Evolutionary conservation across 129 eudicot genomes (phyloP).

Genomic region (Flaveria ramosissima): DNA sequence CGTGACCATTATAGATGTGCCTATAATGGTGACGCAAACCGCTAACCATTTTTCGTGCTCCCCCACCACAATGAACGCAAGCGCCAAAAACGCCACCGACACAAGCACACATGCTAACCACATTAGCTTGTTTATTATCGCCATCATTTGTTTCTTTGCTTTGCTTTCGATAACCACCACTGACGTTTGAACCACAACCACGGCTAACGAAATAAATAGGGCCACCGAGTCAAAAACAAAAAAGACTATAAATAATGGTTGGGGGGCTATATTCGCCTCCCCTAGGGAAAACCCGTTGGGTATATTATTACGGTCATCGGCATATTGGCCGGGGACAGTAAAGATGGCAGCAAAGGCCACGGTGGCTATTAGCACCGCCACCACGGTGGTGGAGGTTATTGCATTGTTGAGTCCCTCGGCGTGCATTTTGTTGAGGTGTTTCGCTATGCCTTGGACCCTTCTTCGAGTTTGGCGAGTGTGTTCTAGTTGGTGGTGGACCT

Average conservation of each 20-base stretch:
- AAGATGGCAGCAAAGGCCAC: slow-evolving; percentile 97
- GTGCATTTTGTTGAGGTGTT: slow-evolving; percentile 86
- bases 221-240: slow-evolving; percentile 60
- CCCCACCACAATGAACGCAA: slow-evolving; percentile 62
- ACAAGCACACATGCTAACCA: slow-evolving; percentile 63
- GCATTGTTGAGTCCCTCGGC: slow-evolving; percentile 94
- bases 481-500: slow-evolving; percentile 84
- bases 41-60: slow-evolving; percentile 61
- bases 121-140: slow-evolving; percentile 65
- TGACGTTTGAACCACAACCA: slow-evolving; percentile 68
- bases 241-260: slow-evolving; percentile 47
- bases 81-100: slow-evolving; percentile 65
- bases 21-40: slow-evolving; percentile 54
- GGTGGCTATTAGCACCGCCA: slow-evolving; percentile 91
- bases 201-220: slow-evolving; percentile 58
- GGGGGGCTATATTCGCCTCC: slow-evolving; percentile 79
- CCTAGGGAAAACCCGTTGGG: slow-evolving; percentile 68
- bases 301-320: slow-evolving; percentile 57
- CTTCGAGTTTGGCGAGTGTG: slow-evolving; percentile 89
- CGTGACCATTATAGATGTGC: slow-evolving; percentile 54
- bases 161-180: slow-evolving; percentile 62
- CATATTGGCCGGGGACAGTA: slow-evolving; percentile 94
- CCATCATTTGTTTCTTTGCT: slow-evolving; percentile 65
- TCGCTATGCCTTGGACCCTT: slow-evolving; percentile 88
- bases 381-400: slow-evolving; percentile 92